Percentiles rank a stretch among this genome's conserved stretches.
Conservation (phyloP, 805 yeast genomes). For the Candida morakotiae region DNA sequence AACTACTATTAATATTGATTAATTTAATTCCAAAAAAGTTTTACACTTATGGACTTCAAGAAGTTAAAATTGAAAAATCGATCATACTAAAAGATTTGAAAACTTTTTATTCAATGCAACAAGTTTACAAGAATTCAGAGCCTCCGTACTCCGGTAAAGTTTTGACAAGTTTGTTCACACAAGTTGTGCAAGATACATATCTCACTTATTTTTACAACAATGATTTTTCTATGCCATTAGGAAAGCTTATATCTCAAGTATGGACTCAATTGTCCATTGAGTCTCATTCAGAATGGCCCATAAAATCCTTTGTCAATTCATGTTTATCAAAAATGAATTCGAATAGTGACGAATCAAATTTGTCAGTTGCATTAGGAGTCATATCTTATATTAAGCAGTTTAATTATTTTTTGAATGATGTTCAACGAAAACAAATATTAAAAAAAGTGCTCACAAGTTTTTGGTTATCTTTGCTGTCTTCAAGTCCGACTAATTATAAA, state of each 20-base stretch:
- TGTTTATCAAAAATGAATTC: neutral
- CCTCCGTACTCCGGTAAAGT: slow-evolving; percentile 14
- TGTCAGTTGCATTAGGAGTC: slow-evolving; percentile 36
- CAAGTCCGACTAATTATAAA: slow-evolving; percentile 51
- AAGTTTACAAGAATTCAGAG: slow-evolving; percentile 2
- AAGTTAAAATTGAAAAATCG: slow-evolving; percentile 1
- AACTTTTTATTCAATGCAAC: slow-evolving; percentile 15
- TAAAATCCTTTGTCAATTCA: neutral
- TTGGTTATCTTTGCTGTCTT: slow-evolving; percentile 52
- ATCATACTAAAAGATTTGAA: slow-evolving; percentile 13
- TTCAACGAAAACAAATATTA: slow-evolving; percentile 35
- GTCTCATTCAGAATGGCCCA: neutral
- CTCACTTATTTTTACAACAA: slow-evolving; percentile 13
- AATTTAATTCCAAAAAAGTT: slow-evolving; percentile 61
- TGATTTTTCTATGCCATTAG: slow-evolving; percentile 14
- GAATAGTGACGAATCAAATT: neutral
- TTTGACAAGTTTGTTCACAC: slow-evolving; percentile 16
- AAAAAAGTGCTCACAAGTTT: slow-evolving; percentile 40
- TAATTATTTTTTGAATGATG: slow-evolving; percentile 20
- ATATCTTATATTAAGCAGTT: slow-evolving; percentile 37
- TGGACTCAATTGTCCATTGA: slow-evolving; percentile 17
- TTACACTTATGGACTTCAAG: slow-evolving; percentile 16
- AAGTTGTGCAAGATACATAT: slow-evolving; percentile 14
- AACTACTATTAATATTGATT: slow-evolving; percentile 41
- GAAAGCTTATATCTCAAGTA: slow-evolving; percentile 17